Evolutionary conservation across 208 protist genomes (phyloP), one percentile per base, ranked within the genome.

Genomic region (Crithidia sp.): DNA sequence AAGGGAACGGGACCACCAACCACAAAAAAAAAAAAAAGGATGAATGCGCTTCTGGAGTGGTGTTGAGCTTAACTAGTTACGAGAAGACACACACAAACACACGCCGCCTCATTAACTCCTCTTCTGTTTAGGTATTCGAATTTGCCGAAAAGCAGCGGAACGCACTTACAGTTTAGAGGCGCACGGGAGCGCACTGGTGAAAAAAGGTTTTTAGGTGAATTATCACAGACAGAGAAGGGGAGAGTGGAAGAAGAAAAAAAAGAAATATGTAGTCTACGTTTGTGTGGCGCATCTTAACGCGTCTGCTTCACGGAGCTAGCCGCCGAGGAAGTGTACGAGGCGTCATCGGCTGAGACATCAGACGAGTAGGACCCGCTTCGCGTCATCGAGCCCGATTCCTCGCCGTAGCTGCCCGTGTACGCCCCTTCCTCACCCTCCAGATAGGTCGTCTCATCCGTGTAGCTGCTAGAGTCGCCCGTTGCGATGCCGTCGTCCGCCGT

Each of bases 371-470:
- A 74, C 13, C 69, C 59, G 44, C 69, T 81, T 50, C 79, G 71
- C n/a, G 67, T 74, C 13, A 37, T 6, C 10, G 65, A 61, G 64
- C 66, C 40, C 60, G 64, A 67, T 40, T 28, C 64, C 17, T 5
- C 19, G 45, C 58, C 45, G 59, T 63, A 7, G 45, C 63, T 19
- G 47, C 44, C 64, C 5, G 76, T 82, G 67, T 77, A 77, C 28
- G 40, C 59, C n/a, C 58, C n/a, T 67, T 76, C 81, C 36, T 76
- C 71, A n/a, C 28, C 28, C 28, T 85, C 71, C 14, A 82, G 19
- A 57, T 85, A 85, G 44, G 71, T 85, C 12, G 76, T 78, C 58
- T 72, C 47, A 57, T 72, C 79, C 10, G 79, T 81, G 75, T 84
- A 84, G 53, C 74, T 80, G 62, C 67, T 66, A 16, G 67, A 74